Evolutionary conservation across 352 stramenopile genomes (phyloP), one percentile per base, ranked within the genome.

Genomic region (Globisporangium viniferum): DNA sequence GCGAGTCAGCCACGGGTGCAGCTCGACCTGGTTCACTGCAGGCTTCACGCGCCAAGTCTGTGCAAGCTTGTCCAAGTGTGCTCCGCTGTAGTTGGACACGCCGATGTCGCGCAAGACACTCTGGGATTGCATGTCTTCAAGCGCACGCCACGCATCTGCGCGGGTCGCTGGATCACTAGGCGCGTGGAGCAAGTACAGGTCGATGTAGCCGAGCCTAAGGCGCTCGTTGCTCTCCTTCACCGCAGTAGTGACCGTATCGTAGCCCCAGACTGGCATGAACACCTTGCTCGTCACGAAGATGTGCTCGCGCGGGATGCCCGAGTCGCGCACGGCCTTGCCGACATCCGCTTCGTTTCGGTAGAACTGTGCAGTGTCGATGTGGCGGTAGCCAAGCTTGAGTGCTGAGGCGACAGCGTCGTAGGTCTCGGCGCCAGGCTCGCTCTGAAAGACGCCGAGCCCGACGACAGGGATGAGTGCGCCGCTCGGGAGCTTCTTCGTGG

Each of bases 271-370:
- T 0, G 61, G 36, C 7, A 79, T 46, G 49, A 81, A 84, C 18
- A 95, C 63, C 71, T 97, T 97, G 64, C 80, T 94, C 6, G 88
- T 97, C 10, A 97, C 74, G 57, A 96, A 97, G 57, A 97, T 77
- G 24, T 96, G 68, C 1, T 86, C 72, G 27, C 89, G 80, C 8
- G 77, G 73, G 1, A 97, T 69, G 4, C 91, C 83, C 0, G 88
- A 90, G 62, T 97, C 89, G 20, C 66, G 72, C 31, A 92, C 70
- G 0, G 78, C 93, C n/a, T 73, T 68, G 15, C 93, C 93, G 4
- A 97, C 92, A 7, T 94, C 88, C 7, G 51, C 71, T 36, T 97
- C 90, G 69, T 97, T 98, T 29, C 88, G 55, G 72, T 97, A 98
- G n/a, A 88, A 70, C 53, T 95, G 78, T 3, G 93, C 93, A 5